These are phyloP conservation scores for Pochonia chlamydosporia DNA, from an alignment of 2,329 filamentous ascomycete species.

Conservation along the genomic window DNA sequence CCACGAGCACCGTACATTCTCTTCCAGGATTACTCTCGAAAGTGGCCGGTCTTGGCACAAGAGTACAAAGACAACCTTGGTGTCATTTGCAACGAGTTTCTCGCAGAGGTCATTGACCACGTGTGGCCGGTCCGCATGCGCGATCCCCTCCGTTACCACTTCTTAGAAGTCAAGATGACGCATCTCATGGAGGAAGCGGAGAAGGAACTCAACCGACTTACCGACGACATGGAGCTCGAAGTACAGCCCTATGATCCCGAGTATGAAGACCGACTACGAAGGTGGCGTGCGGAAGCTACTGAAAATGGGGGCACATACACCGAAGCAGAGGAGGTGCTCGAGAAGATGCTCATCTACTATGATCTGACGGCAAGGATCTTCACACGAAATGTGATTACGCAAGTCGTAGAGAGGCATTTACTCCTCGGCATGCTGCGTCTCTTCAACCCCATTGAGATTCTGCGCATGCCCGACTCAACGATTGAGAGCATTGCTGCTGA, in stretches of 20 bases:
- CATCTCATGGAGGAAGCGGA: slow-evolving; percentile 40
- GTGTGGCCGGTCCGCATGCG: slow-evolving; percentile 46
- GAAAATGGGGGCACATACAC: slow-evolving; percentile 40
- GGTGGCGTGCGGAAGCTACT: slow-evolving; percentile 37
- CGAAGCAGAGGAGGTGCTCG: slow-evolving; percentile 46
- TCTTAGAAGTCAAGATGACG: slow-evolving; percentile 43
- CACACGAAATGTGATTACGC: slow-evolving; percentile 46
- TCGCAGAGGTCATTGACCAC: slow-evolving; percentile 44
- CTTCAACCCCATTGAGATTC: slow-evolving; percentile 46
- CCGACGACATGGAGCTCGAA: slow-evolving; percentile 46
- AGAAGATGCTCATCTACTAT: slow-evolving; percentile 53
- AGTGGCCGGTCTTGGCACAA: slow-evolving; percentile 45
- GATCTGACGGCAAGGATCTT: slow-evolving; percentile 47
- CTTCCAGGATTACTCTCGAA: slow-evolving; percentile 47
- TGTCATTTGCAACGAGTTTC: slow-evolving; percentile 49
- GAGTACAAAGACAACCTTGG: slow-evolving; percentile 50
- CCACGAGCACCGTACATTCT: slow-evolving; percentile 48
- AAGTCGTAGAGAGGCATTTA: slow-evolving; percentile 45
- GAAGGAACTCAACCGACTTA: slow-evolving; percentile 38
- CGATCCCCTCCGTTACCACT: slow-evolving; percentile 41
- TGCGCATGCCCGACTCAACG: slow-evolving; percentile 37
- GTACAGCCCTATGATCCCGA: slow-evolving; percentile 49
- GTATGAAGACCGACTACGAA: slow-evolving; percentile 43
- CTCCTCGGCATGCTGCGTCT: slow-evolving; percentile 45
- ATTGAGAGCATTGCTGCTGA: slow-evolving; percentile 47